Evolutionary conservation across 306 rosid genomes (phyloP).

Genomic region (Cicer judaicum): DNA sequence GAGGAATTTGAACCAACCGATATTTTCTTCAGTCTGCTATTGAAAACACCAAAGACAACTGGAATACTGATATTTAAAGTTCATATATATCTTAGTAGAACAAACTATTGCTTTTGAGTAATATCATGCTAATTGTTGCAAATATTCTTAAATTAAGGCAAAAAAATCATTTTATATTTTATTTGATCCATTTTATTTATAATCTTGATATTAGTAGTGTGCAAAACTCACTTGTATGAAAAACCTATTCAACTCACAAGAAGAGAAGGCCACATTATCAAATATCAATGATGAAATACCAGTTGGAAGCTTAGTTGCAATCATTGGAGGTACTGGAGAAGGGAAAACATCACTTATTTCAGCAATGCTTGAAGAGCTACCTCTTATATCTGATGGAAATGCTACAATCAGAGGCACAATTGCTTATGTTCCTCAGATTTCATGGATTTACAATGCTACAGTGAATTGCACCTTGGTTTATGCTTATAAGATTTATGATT

Average conservation of each 20-base stretch:
- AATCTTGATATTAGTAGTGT: constrained; percentile 3
- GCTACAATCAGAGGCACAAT: constrained; percentile 77
- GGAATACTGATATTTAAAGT: not conserved
- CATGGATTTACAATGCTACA: constrained; percentile 95
- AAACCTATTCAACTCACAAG: constrained; percentile 49
- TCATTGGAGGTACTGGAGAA: constrained; percentile 94
- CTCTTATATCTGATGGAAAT: constrained; percentile 54
- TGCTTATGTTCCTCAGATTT: constrained; percentile 95
- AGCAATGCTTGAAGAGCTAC: constrained; percentile 86
- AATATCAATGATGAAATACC: constrained; percentile 74
- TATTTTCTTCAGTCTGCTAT: too few relatives aligned
- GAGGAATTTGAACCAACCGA: not conserved
- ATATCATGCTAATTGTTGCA: not conserved
- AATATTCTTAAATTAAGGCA: not conserved
- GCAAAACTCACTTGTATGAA: constrained; percentile 12
- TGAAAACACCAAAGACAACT: too few relatives aligned
- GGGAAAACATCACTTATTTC: constrained; percentile 90
- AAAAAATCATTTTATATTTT: constrained; percentile 4
- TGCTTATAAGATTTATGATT: constrained; percentile 1
- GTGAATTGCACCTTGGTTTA: constrained; percentile 59
- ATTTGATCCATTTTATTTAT: constrained; percentile 1
- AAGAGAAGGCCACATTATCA: constrained; percentile 66
- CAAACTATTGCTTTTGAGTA: constrained; percentile 18
- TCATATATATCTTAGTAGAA: constrained; percentile 1
- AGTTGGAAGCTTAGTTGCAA: constrained; percentile 83